Base-by-base conservation (phyloP, 768 basidiomycete species). In the Kwoniella dejecticola region DNA sequence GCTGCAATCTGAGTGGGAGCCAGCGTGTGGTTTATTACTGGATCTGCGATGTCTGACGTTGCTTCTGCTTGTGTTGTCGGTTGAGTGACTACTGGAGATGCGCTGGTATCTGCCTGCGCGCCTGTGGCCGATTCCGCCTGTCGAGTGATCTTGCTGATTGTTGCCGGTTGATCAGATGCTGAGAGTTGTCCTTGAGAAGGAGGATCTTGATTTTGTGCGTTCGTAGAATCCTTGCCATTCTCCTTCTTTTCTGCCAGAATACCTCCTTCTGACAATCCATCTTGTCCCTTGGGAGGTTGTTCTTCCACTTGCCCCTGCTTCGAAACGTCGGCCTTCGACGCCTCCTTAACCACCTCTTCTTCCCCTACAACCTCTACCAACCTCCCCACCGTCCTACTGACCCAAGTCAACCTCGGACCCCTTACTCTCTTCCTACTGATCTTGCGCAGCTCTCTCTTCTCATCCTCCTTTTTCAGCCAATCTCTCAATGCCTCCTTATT, bases 381-480 rank as follows among this genome's bases (percentile, higher is more conserved):
- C 62, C 60, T 71, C 10, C 68, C 69, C 23, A 72, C 69, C 4
- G 73, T 75, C 63, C 77, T 64, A 50, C 69, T 71, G 53, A 78
- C 60, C 75, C 75, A 78, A 15, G 71, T 77, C 67, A 69, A 69
- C 38, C 74, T 70, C 11, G 75, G 75, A 15, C 77, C 77, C 48
- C 62, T 63, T 12, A 78, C 72, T n/a, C 70, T 41, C 52, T 77
- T 78, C 47, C 75, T 59, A 19, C 65, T 70, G 3, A 75, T 70
- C 46, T 70, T 52, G 11, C 69, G 64, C 48, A 74, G 47, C 44
- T 72, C 68, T 57, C 73, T 50, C 47, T 69, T 58, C 48, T 76
- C 74, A 60, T 78, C 77, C 53, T 78, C 77, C 33, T 65, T 62
- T 47, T 61, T 66, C 36, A 78, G 47, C 77, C 77, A 78, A 46